A percentile compares a stretch with the other conserved stretches of the same genome.
phyloP scores from a whole-genome alignment of 768 basidiomycete genomes.

The Pleurotus tuoliensis region DNA sequence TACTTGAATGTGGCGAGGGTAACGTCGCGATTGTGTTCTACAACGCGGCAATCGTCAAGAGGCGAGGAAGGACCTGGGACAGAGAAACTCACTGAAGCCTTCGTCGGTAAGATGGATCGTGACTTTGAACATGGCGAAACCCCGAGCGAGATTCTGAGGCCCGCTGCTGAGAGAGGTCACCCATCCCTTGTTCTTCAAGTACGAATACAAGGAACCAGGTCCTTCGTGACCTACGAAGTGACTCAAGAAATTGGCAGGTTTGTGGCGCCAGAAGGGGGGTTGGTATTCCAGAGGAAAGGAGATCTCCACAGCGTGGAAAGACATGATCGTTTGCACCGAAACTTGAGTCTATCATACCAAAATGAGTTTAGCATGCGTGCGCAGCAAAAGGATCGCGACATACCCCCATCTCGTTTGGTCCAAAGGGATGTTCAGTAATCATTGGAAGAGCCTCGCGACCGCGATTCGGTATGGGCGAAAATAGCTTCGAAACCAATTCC shows the following conservation, averaged over 20 bases:
- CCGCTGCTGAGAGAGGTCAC: conserved; percentile 70
- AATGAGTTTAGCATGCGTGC: conserved; percentile 16
- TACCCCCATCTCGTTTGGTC: conserved; percentile 67
- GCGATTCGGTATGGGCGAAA: conserved; percentile 70
- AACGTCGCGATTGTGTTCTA: conserved; percentile 75
- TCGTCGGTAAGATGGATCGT: conserved; percentile 76
- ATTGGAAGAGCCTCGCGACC: conserved; percentile 56
- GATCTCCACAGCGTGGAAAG: conserved; percentile 79
- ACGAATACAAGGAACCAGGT: conserved; percentile 85
- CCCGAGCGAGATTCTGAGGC: conserved; percentile 66
- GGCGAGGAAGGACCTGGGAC: not conserved
- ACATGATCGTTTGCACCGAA: conserved; percentile 85
- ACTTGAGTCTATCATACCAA: conserved; percentile 60
- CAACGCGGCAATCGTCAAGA: not conserved
- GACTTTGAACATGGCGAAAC: conserved; percentile 89
- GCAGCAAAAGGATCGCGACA: conserved; percentile 21
- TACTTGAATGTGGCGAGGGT: conserved; percentile 76
- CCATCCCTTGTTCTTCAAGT: conserved; percentile 89
- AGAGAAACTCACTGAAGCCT: conserved; percentile 68
- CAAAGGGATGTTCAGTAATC: conserved; percentile 73
- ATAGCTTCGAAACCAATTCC: conserved; percentile 55
- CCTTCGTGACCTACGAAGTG: conserved; percentile 93
- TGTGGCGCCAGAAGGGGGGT: conserved; percentile 68
- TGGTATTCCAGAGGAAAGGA: conserved; percentile 77
- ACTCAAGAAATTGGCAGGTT: conserved; percentile 72